phyloP scores from a whole-genome alignment of 2,329 filamentous ascomycete species.

The Pezicula carpinea region DNA sequence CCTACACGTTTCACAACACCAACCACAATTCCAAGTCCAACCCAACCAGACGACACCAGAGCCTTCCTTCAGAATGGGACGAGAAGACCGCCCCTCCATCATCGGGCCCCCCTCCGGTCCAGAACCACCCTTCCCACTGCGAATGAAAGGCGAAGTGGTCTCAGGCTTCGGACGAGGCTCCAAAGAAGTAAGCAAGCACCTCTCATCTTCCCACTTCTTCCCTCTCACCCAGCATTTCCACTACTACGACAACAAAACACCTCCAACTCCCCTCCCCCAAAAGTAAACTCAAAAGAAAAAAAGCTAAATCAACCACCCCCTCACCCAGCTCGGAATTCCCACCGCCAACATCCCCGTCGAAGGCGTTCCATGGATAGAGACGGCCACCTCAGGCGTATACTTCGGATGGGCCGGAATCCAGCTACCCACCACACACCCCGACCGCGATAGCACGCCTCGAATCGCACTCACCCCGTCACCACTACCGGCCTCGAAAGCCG shows the following conservation, averaged over 20 bases:
- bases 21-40: not conserved
- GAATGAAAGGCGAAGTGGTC: slow-evolving; percentile 81
- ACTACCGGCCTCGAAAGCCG: slow-evolving; percentile 10
- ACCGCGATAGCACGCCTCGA: slow-evolving; percentile 15
- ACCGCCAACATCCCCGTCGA: slow-evolving; percentile 88
- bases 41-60: not conserved
- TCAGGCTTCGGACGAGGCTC: slow-evolving; percentile 91
- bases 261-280: slow-evolving; percentile 1
- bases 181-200: slow-evolving; percentile 62
- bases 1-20: not conserved
- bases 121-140: slow-evolving; percentile 73
- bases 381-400: slow-evolving; percentile 77
- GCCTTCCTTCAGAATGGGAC: not conserved
- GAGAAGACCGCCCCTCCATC: slow-evolving; percentile 46
- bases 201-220: not conserved
- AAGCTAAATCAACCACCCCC: too few species aligned
- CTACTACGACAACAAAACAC: not conserved
- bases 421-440: slow-evolving; percentile 44
- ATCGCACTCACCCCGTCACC: slow-evolving; percentile 26
- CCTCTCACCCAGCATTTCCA: not conserved
- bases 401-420: slow-evolving; percentile 83
- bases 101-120: slow-evolving; percentile 73
- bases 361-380: slow-evolving; percentile 55
- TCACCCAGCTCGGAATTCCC: slow-evolving; percentile 77
- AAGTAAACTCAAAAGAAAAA: slow-evolving; percentile 1